Percentiles rank a stretch among this genome's conserved stretches.
Conservation (phyloP, 163 green algal species). For the Volvox carteri region DNA sequence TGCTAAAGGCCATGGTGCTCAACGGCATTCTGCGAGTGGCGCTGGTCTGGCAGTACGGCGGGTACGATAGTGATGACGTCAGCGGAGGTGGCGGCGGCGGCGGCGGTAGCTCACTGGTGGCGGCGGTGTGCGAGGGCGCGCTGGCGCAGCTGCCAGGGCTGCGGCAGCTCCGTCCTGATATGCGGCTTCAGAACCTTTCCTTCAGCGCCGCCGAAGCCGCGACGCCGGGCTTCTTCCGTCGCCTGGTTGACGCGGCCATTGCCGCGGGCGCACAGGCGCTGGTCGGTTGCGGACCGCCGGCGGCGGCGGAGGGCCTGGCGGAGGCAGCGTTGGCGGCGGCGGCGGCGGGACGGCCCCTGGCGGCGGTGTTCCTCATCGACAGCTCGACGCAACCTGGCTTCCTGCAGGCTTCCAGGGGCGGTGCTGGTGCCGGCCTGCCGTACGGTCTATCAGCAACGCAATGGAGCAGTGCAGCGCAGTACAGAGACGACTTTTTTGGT, state of each 20-base stretch:
- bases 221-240: constrained; percentile 13
- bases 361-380: neutral
- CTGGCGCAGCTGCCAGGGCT: neutral
- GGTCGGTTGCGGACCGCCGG: neutral
- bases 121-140: neutral
- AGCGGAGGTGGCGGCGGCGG: neutral
- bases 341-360: neutral
- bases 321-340: neutral
- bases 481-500: constrained; percentile 24
- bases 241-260: neutral
- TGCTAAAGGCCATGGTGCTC: constrained; percentile 40
- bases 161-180: constrained; percentile 19
- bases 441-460: constrained; percentile 34
- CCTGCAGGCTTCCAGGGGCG: neutral
- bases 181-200: neutral
- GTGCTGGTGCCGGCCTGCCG: neutral
- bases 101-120: neutral
- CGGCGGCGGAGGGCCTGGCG: neutral
- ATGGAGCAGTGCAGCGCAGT: neutral
- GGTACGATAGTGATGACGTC: too few species aligned
- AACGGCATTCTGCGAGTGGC: neutral
- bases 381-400: neutral
- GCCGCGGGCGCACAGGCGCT: neutral
- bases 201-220: constrained; percentile 11
- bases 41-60: constrained; percentile 4